Conservation (phyloP, 192 early-diverging fungal genomes). For the Coemansia sp. region DNA sequence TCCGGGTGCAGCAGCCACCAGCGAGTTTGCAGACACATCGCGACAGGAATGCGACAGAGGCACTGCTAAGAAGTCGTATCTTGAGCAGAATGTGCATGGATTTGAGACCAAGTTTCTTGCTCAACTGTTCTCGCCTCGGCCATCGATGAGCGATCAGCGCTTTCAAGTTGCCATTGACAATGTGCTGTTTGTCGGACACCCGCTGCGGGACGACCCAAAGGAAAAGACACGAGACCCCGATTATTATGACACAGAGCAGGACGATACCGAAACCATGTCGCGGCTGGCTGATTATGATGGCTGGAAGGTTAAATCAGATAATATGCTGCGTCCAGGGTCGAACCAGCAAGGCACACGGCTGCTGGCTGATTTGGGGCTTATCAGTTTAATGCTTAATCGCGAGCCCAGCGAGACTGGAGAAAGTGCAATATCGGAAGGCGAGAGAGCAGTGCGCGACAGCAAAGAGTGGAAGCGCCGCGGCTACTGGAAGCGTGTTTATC, state of each 20-base stretch:
- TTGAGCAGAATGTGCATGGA: slow-evolving; percentile 58
- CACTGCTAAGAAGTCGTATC: slow-evolving; percentile 8
- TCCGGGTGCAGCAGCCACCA: not conserved
- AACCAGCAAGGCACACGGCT: slow-evolving; percentile 37
- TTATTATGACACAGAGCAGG: slow-evolving; percentile 63
- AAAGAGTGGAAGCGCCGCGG: slow-evolving; percentile 53
- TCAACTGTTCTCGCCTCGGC: slow-evolving; percentile 84
- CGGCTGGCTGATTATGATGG: slow-evolving; percentile 42
- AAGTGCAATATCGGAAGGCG: slow-evolving; percentile 48
- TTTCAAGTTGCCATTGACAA: slow-evolving; percentile 89
- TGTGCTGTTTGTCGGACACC: slow-evolving; percentile 80
- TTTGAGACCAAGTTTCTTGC: slow-evolving; percentile 77
- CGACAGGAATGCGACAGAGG: not conserved
- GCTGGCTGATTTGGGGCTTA: slow-evolving; percentile 47
- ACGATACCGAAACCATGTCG: slow-evolving; percentile 53
- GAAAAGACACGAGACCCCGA: slow-evolving; percentile 59
- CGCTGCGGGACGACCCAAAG: slow-evolving; percentile 56
- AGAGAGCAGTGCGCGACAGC: slow-evolving; percentile 56
- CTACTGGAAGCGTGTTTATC: slow-evolving; percentile 40
- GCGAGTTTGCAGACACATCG: not conserved
- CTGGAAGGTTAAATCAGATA: slow-evolving; percentile 46
- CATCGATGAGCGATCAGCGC: slow-evolving; percentile 71
- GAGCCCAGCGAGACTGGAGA: slow-evolving; percentile 55
- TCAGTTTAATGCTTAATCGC: slow-evolving; percentile 47
- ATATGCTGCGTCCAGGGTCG: slow-evolving; percentile 18